phyloP scores from a whole-genome alignment of 108 stramenopile species.

The Conticribra weissflogii region DNA sequence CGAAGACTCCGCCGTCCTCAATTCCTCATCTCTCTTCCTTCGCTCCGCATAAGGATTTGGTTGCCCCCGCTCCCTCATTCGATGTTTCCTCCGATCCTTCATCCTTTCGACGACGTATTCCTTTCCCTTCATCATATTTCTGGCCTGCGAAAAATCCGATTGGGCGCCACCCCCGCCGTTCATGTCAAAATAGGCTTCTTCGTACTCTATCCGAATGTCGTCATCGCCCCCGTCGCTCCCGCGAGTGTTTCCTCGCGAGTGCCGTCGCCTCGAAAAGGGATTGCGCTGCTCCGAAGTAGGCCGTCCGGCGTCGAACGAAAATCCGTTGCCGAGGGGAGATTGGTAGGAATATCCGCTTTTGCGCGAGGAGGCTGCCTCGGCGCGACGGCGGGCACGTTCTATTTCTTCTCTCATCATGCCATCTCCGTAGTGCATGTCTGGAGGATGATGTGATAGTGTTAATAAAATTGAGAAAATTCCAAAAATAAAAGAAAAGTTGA shows the following conservation, averaged over 20 bases:
- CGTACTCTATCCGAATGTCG: constrained; percentile 44
- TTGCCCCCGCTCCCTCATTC: constrained; percentile 47
- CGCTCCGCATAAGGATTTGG: constrained; percentile 41
- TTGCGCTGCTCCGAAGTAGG: constrained; percentile 27
- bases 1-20: constrained; percentile 10
- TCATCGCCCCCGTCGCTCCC: constrained; percentile 18
- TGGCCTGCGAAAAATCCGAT: constrained; percentile 17
- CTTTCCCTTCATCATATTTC: constrained; percentile 23
- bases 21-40: neutral
- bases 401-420: constrained; percentile 84
- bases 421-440: constrained; percentile 86
- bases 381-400: constrained; percentile 60
- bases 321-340: constrained; percentile 81
- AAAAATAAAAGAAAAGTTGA: constrained; percentile 16
- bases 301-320: constrained; percentile 41
- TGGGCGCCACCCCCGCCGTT: constrained; percentile 16
- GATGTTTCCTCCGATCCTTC: constrained; percentile 47
- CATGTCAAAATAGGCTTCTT: constrained; percentile 52
- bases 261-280: constrained; percentile 38
- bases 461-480: too few relatives aligned
- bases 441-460: too few relatives aligned
- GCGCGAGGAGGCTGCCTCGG: constrained; percentile 52
- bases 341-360: constrained; percentile 66
- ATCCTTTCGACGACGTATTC: constrained; percentile 49
- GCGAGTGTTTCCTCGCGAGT: constrained; percentile 14